phyloP scores from a whole-genome alignment of 1,139 yeast genomes.

The Candida sp. region DNA sequence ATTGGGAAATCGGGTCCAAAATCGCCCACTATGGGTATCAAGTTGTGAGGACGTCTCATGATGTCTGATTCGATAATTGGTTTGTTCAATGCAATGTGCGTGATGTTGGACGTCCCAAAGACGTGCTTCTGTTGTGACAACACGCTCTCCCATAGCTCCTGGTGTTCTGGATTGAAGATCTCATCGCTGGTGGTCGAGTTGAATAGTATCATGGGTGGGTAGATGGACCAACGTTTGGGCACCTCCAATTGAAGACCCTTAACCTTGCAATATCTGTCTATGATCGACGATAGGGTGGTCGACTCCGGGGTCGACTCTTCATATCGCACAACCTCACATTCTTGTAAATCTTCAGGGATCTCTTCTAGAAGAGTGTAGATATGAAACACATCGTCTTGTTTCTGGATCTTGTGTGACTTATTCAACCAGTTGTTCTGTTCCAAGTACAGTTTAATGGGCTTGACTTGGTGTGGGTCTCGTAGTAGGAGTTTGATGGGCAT shows the following conservation, averaged over 20 bases:
- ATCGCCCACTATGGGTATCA: constrained; percentile 65
- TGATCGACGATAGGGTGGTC: constrained; percentile 5
- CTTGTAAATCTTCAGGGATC: constrained; percentile 8
- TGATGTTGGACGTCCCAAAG: constrained; percentile 20
- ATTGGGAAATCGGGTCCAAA: constrained; percentile 54
- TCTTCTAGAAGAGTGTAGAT: constrained; percentile 14
- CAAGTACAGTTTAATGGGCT: constrained; percentile 26
- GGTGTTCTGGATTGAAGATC: constrained; percentile 13
- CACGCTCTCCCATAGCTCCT: constrained; percentile 27
- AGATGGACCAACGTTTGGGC: constrained; percentile 64
- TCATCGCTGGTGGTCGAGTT: constrained; percentile 24
- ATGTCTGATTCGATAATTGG: constrained; percentile 63
- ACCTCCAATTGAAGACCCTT: constrained; percentile 15
- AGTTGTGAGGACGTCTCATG: constrained; percentile 66
- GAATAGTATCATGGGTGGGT: constrained; percentile 71
- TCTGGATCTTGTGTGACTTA: constrained; percentile 27
- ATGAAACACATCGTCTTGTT: constrained; percentile 8
- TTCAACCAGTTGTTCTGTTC: constrained; percentile 24
- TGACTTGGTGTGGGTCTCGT: constrained; percentile 23
- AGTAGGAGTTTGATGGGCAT: constrained; percentile 14
- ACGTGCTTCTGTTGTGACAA: constrained; percentile 17
- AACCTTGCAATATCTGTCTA: constrained; percentile 6
- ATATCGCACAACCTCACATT: constrained; percentile 8
- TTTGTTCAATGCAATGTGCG: constrained; percentile 74
- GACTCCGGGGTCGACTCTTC: neutral